Base-by-base conservation (phyloP, 208 protist species). In the Wallacemonas sp. region DNA sequence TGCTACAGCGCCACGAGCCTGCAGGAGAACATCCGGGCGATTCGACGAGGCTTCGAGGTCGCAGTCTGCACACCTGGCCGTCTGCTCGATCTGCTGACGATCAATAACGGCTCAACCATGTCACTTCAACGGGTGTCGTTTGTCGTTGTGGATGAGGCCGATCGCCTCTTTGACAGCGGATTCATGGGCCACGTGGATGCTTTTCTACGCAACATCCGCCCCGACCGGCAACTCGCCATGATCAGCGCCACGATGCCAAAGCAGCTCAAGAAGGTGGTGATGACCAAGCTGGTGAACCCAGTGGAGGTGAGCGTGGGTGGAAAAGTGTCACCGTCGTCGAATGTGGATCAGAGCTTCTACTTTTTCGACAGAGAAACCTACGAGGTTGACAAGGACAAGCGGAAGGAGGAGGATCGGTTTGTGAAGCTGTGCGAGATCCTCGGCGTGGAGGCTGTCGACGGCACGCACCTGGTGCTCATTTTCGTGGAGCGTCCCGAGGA, bases 91-190 rank as follows among this genome's bases (percentile, higher is more conserved):
- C 60, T 97, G 11, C 76, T 97, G n/a, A 94, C 89, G 15, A 81
- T 91, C 30, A 95, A 94, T 67, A 68, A 71, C 22, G 88, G 91
- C 38, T 59, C 62, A 12, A 77, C 77, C 14, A 77, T 95, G 60
- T 77, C 75, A 1, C 71, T 97, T 39, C 41, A 60, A 27, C 76
- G 86, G 34, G 75, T 81, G 0, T 90, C 92, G 17, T 96, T 96
- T 47, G 87, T 97, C 12, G 86, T 97, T 9, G 75, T 98, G 19
- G 96, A 98, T 80, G 96, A 98, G 66, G 96, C 95, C 0, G 96
- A 98, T 66, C 80, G 95, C 33, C 86, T 98, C 69, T 97, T 98
- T 72, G 95, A 98, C 64, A 89, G 90, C 64, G 96, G 96, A 26
- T 98, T 98, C 77, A 89, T 86, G 62, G 90, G 95, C 62, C 96